These are phyloP conservation scores for Gonapodya prolifera DNA, from an alignment of 192 early-diverging fungal species.

Conservation along the genomic window DNA sequence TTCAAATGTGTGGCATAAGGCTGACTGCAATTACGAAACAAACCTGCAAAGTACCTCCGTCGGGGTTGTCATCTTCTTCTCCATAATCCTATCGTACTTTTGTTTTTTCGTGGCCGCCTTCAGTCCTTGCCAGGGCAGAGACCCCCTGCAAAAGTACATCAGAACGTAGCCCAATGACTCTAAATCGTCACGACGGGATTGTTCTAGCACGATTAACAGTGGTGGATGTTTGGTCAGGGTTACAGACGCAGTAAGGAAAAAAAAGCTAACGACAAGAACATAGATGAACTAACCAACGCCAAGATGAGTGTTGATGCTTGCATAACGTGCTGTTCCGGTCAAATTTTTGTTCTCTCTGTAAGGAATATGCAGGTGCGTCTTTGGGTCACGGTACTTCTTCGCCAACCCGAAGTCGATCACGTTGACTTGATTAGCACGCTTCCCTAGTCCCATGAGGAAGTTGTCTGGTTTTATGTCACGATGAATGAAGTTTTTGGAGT, in stretches of 20 bases:
- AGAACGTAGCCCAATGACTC: conserved; percentile 52
- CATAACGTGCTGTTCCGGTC: conserved; percentile 51
- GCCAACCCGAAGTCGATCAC: conserved; percentile 54
- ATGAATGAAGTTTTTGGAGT: conserved; percentile 56
- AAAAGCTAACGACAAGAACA: conserved; percentile 2
- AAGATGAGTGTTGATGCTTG: conserved; percentile 46
- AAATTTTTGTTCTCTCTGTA: conserved; percentile 55
- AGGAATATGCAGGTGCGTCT: conserved; percentile 50
- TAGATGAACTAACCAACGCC: conserved; percentile 30
- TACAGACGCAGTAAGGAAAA: background rate
- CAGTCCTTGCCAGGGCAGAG: conserved; percentile 49
- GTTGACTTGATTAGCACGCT: conserved; percentile 51
- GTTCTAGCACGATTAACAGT: conserved; percentile 22
- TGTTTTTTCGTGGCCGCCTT: conserved; percentile 55
- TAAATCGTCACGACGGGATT: conserved; percentile 50
- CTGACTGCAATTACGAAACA: too few species aligned
- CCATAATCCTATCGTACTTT: conserved; percentile 57
- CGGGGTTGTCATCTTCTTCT: conserved; percentile 58
- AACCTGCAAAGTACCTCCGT: conserved; percentile 40
- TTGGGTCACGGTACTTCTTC: conserved; percentile 51
- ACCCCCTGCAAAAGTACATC: conserved; percentile 51
- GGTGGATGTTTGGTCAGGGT: background rate
- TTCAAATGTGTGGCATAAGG: background rate
- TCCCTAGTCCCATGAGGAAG: conserved; percentile 49
- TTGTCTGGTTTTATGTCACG: conserved; percentile 43